Evolutionary conservation across 2,329 filamentous ascomycete species (phyloP), one percentile per base, ranked within the genome.

Genomic region (Cryphonectria radicalis): DNA sequence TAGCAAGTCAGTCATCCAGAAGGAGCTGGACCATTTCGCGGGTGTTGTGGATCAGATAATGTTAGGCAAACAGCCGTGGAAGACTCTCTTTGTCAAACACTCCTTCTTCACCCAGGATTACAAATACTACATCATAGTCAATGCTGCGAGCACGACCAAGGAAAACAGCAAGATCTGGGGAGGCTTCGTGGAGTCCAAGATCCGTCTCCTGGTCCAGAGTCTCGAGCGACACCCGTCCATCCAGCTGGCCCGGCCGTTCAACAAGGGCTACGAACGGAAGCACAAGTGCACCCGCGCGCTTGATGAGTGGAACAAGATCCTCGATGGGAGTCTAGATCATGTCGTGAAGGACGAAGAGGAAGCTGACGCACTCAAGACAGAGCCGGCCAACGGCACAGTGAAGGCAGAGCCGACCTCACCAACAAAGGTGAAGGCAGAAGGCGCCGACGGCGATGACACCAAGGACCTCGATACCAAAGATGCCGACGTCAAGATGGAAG

Each of bases 51-150:
- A 93, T 73, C 89, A 90, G 76, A 97, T 99, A 73, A 92, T 95
- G 82, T 80, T 87, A 43, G 93, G 92, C 70, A 92, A 92, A 77
- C 87, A 88, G 72, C 88, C 87, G 22, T 99, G 96, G 96, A 93
- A 92, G 76, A 93, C 95, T 73, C 84, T 99, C 0, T 98, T 99
- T 79, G 85, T 88, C 63, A 94, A 94, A 77, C 95, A 98, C 81
- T 93, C 91, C 0, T 99, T 99, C 81, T 99, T 99, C 82, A 97
- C 95, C 0, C 82, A 90, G 55, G 94, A 92, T 74, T 97, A 97
- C 85, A 97, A 97, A 80, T 98, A 98, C 80, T 99, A 98, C 80
- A 89, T 99, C 68, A 93, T 92, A 67, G 91, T 99, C 70, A 92
- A 95, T 65, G 90, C 94, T 22, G 91, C 93, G 1, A 95, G 93